Evolutionary conservation across 345 rosid species (phyloP), one percentile per base, ranked within the genome.

Genomic region (Reutealis trisperma): DNA sequence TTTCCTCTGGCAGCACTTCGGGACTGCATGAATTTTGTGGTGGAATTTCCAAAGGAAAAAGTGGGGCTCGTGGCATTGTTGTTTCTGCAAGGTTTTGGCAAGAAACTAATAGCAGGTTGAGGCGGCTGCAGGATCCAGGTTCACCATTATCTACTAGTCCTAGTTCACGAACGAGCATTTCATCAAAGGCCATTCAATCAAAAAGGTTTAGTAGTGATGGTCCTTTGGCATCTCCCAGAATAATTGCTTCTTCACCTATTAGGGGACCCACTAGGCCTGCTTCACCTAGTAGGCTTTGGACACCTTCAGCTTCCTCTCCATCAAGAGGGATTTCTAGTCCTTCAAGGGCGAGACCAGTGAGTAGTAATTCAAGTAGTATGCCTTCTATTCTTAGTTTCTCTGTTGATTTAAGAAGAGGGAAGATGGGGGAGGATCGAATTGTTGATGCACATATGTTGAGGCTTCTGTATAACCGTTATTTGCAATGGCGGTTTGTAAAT

Each of bases 61-160:
- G 65, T 74, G 89, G 75, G 64, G 77, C 86, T 24, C 87, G 87
- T 67, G 89, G 89, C 44, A 81, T 76, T 55, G 76, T 47, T 51
- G 80, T 85, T 71, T 95, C 97, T 58, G 90, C 97, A 4, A 91
- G 87, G 84, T 95, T 95, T 84, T 95, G 99, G 98, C 99, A 89
- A 79, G 98, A 95, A 84, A 92, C 98, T 59, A 93, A 95, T 78
- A 90, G 88, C 81, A 88, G 96, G 83, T 79, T 95, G 84, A 90
- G 99, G 80, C 82, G 98, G 79, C 80, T 93, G 71, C 98, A 90
- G 79, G 99, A 95, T 85, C 97, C 94, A 0, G 89, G 94, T 22
- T 92, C 94, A 1, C 94, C 93, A 25, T 76, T 89, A 73, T 90
- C 84, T 27, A 64, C 85, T 27, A 90, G 92, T 82, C 94, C 92